Base-by-base conservation (phyloP, 75 land plant genomes). In the Larix kaempferi region DNA sequence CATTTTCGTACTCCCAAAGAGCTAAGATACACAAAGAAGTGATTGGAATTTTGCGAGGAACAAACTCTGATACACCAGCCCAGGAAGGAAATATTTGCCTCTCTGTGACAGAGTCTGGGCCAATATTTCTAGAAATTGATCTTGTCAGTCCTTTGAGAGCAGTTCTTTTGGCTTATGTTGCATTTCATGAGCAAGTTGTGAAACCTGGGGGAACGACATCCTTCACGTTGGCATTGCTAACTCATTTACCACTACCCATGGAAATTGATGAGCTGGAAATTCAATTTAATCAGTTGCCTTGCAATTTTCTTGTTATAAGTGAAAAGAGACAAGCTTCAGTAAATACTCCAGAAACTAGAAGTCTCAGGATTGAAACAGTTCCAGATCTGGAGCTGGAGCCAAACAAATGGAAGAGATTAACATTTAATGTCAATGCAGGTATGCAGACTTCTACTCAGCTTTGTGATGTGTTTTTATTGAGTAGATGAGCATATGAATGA, bases 141-240 rank as follows among this genome's bases (percentile, higher is more conserved):
- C 83, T 84, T 58, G 92, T 96, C 7, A 98, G 99, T 77, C 98
- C 99, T 27, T 82, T 98, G 19, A 88, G 98, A 73, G 83, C 81
- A 22, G 92, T 83, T 37, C 78, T 98, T 66, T 89, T 91, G 79
- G 92, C 87, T 60, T 91, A 86, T 81, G 93, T 89, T 67, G 93
- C 96, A 60, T 98, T 98, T 74, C 98, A 95, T 87, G 91, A 95
- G 44, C 92, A 91, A 67, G 65, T 84, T 52, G 86, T 91, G 6
- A 98, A 90, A 83, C 92, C 98, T 22, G 93, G 94, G 35, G 64
- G 63, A 4, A 29, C 84, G 35, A 81, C 94, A 12, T 65, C 80
- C 52, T 74, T 98, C 52, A 93, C 96, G 16, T 56, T 98, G 76
- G 89, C 94, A 22, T 82, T 98, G 73, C 87, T 91, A 14, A 90